A percentile compares a stretch with the other conserved stretches of the same genome.
Evolutionary conservation across 208 protist species (phyloP).

Genomic region (Wallacemonas collosoma): DNA sequence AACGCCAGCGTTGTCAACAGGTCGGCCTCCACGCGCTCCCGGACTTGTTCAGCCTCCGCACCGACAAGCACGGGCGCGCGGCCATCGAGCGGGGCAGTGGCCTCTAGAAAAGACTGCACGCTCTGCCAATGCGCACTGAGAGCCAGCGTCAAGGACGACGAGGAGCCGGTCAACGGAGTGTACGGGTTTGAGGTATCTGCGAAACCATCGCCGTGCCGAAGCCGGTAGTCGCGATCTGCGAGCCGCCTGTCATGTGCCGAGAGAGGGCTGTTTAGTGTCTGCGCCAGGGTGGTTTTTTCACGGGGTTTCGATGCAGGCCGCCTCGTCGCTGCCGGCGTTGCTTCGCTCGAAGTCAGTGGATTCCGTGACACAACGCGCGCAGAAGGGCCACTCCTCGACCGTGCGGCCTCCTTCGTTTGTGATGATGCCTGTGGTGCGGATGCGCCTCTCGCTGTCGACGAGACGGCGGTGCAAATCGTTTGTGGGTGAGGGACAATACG

Average conservation of each 20-base stretch:
- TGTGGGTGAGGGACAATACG: too few species aligned
- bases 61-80: not conserved
- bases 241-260: not conserved
- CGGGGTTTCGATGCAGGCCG: too few species aligned
- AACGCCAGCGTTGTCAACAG: constrained; percentile 39
- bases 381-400: too few species aligned
- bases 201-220: not conserved
- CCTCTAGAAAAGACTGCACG: constrained; percentile 23
- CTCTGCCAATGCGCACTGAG: constrained; percentile 58
- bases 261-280: not conserved
- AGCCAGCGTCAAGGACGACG: constrained; percentile 39
- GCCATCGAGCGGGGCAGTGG: constrained; percentile 12
- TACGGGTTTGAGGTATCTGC: not conserved
- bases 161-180: not conserved
- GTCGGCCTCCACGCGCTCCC: constrained; percentile 29
- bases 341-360: too few species aligned
- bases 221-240: not conserved
- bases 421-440: too few species aligned
- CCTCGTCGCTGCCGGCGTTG: too few species aligned
- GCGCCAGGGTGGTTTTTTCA: not conserved
- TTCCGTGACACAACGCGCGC: too few species aligned
- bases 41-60: constrained; percentile 5
- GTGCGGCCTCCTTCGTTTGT: too few species aligned
- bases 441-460: too few species aligned
- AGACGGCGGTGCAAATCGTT: too few species aligned